These are phyloP conservation scores for Fusarium secorum DNA, from an alignment of 2,329 filamentous ascomycete genomes.

Conservation along the genomic window DNA sequence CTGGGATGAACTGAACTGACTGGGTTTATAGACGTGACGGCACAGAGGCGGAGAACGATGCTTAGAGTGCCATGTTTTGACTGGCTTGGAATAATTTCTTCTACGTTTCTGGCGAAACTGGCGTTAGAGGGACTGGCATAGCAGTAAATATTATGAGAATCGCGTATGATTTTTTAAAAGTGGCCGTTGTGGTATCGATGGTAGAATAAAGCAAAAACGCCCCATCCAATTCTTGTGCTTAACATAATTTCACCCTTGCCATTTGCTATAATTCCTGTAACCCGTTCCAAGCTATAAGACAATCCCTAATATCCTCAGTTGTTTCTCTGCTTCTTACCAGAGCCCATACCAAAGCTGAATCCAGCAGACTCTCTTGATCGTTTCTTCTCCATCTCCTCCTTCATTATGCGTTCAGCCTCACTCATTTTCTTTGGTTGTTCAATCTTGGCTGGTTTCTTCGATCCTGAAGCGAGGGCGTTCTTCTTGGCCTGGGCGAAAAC, in stretches of 20 bases:
- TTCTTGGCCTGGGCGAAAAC: conserved; percentile 75
- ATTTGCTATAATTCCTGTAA: neutral
- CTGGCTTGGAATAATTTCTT: conserved; percentile 8
- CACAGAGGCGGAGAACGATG: conserved; percentile 60
- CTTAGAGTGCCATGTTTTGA: conserved; percentile 41
- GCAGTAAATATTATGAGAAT: conserved; percentile 16
- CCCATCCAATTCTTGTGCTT: conserved; percentile 6
- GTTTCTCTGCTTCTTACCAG: conserved; percentile 61
- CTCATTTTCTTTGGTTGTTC: conserved; percentile 83
- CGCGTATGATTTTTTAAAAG: conserved; percentile 23
- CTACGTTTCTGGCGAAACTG: conserved; percentile 42
- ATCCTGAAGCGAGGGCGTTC: conserved; percentile 68
- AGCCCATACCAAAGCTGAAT: conserved; percentile 55
- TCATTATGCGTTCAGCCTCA: conserved; percentile 89
- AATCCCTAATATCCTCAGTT: conserved; percentile 13
- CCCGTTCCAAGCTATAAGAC: neutral
- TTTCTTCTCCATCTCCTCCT: conserved; percentile 79
- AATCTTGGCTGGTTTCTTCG: conserved; percentile 67
- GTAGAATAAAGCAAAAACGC: conserved; percentile 35
- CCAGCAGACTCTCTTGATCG: conserved; percentile 60
- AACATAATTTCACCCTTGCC: neutral
- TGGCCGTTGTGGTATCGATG: conserved; percentile 44
- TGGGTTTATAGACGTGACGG: conserved; percentile 59
- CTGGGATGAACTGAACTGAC: conserved; percentile 7
- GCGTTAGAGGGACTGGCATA: conserved; percentile 42